These are phyloP conservation scores for Litchi chinensis DNA, from an alignment of 345 rosid genomes.

Conservation along the genomic window DNA sequence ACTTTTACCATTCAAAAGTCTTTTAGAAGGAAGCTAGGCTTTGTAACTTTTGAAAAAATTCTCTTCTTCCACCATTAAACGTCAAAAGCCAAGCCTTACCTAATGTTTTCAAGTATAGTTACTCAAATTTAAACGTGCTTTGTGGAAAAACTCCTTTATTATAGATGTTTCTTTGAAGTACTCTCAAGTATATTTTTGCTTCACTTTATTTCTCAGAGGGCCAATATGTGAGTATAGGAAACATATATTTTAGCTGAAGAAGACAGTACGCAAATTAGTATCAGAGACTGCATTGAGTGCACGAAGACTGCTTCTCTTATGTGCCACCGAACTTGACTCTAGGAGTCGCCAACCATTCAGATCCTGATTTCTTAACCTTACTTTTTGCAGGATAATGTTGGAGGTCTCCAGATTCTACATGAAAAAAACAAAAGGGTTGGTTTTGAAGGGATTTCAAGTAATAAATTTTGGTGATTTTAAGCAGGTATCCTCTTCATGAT, in stretches of 20 bases:
- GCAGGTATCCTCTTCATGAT: not conserved
- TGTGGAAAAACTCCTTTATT: no score
- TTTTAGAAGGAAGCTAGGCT: no score
- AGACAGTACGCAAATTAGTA: not conserved
- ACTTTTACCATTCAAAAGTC: no score
- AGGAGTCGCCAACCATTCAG: no score
- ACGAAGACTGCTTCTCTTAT: not conserved
- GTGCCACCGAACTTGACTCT: not conserved
- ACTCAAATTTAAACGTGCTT: no score
- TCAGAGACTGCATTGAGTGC: not conserved
- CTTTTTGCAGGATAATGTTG: conserved; percentile 1
- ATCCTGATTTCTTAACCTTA: not conserved
- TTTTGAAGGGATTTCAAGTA: not conserved
- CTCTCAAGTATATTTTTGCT: no score
- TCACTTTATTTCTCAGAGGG: not conserved
- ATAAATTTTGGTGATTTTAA: not conserved
- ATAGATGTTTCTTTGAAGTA: no score
- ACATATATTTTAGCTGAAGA: not conserved
- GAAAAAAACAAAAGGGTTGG: not conserved
- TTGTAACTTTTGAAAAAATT: no score
- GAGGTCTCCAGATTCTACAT: not conserved
- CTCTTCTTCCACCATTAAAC: no score
- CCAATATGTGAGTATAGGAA: not conserved
- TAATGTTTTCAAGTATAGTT: no score
- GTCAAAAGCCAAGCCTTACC: no score